Base-by-base conservation (phyloP, 768 basidiomycete genomes). In the Boletus barrowsii region DNA sequence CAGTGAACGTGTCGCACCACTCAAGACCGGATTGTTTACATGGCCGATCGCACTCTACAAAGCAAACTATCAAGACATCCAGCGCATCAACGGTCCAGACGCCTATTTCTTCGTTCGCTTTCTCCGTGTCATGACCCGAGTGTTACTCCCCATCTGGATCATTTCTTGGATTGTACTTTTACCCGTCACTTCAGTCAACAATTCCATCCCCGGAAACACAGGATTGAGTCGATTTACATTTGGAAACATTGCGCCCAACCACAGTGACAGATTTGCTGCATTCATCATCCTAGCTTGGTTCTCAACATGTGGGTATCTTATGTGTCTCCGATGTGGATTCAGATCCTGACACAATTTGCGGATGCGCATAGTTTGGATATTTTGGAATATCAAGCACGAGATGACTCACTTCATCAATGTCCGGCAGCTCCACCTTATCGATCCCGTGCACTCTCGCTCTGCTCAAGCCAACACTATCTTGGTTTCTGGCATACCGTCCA, bases 71-170 rank as follows among this genome's bases (percentile, higher is more conserved):
- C 72, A 72, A 29, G 78, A 76, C 22, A 83, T 91, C 53, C 79
- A 83, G 55, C 73, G 75, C 41, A 78, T 81, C 41, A 94, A 93
- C 57, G 93, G 93, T 26, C 76, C 89, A 54, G 96, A 98, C 68
- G 90, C 93, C 15, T 99, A 96, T 73, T 87, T 95, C 66, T 99
- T 90, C 62, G 86, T 97, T 42, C 88, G 93, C 49, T 98, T 90
- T 70, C 76, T 91, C 29, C 83, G 87, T 46, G 85, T 98, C 78
- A 88, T 97, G 83, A 68, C 84, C 47, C 81, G 85, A 59, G 74
- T 94, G 24, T 79, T 98, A 67, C 62, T 95, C 7, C 95, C 97
- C 22, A 91, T 97, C 64, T 99, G 93, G 95, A 57, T 93, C 46
- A 29, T 98, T 35, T 90, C 92, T 3, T 98, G 96, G 95, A 66